Percentiles rank a stretch among this genome's conserved stretches.
phyloP scores from a whole-genome alignment of 2,329 filamentous ascomycete species.

The Phaeosphaeria sp. region DNA sequence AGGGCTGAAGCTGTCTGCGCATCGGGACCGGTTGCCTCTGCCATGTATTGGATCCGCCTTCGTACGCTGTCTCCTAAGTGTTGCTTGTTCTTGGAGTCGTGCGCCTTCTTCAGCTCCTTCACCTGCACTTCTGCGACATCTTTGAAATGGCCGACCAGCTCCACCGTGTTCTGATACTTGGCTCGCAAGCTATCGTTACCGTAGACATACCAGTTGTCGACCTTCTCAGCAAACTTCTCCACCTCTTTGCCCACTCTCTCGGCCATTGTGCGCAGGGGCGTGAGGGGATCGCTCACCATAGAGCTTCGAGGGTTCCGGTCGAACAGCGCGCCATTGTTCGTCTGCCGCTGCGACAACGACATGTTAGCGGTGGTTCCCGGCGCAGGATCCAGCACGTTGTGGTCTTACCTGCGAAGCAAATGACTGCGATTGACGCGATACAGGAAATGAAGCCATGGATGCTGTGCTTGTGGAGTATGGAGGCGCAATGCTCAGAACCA shows the following conservation, averaged over 20 bases:
- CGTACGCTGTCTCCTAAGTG: conserved; percentile 39
- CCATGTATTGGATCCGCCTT: conserved; percentile 41
- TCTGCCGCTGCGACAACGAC: conserved; percentile 6
- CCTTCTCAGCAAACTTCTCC: conserved; percentile 80
- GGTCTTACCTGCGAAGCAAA: conserved; percentile 30
- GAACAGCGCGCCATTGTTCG: conserved; percentile 16
- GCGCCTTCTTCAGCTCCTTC: conserved; percentile 52
- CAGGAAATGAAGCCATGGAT: conserved; percentile 34
- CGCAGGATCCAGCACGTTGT: conserved; percentile 4
- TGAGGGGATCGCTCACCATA: conserved; percentile 54
- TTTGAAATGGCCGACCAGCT: conserved; percentile 50
- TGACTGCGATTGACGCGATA: conserved; percentile 34
- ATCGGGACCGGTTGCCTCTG: conserved; percentile 20
- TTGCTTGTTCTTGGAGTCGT: conserved; percentile 47
- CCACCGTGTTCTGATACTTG: conserved; percentile 59
- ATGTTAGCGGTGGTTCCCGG: background rate
- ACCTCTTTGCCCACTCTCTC: conserved; percentile 80
- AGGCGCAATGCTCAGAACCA: background rate
- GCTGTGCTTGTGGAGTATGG: background rate
- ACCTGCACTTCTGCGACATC: conserved; percentile 61
- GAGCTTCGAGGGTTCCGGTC: conserved; percentile 19
- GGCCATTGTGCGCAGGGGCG: conserved; percentile 68
- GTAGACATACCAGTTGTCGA: conserved; percentile 71
- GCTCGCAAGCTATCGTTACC: conserved; percentile 46
- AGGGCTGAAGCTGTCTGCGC: conserved; percentile 20